Evolutionary conservation across 116 monocot species (phyloP).

Genomic region (Zostera marina): DNA sequence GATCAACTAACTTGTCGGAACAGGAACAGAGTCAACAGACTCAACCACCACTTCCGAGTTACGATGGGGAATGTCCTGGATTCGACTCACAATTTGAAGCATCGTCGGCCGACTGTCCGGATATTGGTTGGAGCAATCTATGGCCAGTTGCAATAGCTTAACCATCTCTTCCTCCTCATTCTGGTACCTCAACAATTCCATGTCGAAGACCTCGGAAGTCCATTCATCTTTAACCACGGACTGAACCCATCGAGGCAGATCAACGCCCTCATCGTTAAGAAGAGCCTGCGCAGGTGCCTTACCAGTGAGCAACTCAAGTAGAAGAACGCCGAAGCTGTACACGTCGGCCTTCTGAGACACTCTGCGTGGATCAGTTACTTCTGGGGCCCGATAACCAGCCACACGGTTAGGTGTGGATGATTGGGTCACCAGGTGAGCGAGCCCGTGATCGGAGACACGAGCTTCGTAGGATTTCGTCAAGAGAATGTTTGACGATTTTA

Average conservation of each 20-base stretch:
- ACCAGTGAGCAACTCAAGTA: constrained; percentile 53
- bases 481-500: constrained; percentile 81
- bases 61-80: constrained; percentile 22
- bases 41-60: background rate
- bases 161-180: constrained; percentile 44
- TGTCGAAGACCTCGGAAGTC: constrained; percentile 44
- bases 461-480: constrained; percentile 31
- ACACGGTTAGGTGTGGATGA: constrained; percentile 14
- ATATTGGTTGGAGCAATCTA: constrained; percentile 33
- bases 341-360: constrained; percentile 57
- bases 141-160: constrained; percentile 44
- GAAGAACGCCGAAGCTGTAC: constrained; percentile 61
- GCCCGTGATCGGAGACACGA: constrained; percentile 66
- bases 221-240: constrained; percentile 36
- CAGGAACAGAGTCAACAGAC: too few relatives aligned
- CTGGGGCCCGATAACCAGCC: constrained; percentile 53
- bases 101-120: constrained; percentile 51
- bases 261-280: constrained; percentile 32
- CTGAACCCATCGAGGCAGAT: constrained; percentile 48
- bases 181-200: constrained; percentile 27
- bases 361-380: constrained; percentile 36
- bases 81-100: constrained; percentile 30
- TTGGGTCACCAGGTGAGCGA: constrained; percentile 30
- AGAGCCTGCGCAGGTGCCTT: constrained; percentile 30
- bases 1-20: too few relatives aligned